Evolutionary conservation across 1,284 basidiomycete species (phyloP).

Genomic region (Ustilago hordei): DNA sequence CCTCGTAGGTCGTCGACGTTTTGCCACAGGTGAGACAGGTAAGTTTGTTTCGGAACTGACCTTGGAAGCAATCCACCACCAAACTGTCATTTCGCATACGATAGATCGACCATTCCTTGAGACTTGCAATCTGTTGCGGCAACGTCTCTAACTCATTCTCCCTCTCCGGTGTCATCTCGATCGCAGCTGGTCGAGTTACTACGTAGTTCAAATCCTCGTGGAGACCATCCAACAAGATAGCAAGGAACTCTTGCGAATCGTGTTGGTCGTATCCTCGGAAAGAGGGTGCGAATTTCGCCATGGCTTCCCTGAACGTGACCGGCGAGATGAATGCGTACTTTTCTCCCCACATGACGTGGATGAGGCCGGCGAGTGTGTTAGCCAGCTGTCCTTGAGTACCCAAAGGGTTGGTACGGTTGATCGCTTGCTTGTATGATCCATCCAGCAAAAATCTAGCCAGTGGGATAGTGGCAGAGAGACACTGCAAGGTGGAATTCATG

Average conservation of each 20-base stretch:
- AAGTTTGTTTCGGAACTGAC: conserved; percentile 68
- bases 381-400: conserved; percentile 90
- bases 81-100: conserved; percentile 64
- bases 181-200: conserved; percentile 49
- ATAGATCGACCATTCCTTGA: conserved; percentile 63
- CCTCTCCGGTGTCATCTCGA: conserved; percentile 63
- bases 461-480: conserved; percentile 65
- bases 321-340: conserved; percentile 87
- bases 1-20: conserved; percentile 97
- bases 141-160: conserved; percentile 75
- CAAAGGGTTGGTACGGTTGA: conserved; percentile 87
- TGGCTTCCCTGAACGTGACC: conserved; percentile 82
- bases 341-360: conserved; percentile 89
- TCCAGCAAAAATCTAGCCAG: conserved; percentile 65
- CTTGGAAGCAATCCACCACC: conserved; percentile 60
- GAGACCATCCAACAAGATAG: conserved; percentile 57
- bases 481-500: conserved; percentile 69
- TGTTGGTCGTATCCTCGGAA: conserved; percentile 66
- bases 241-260: conserved; percentile 59
- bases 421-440: conserved; percentile 84
- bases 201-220: conserved; percentile 61
- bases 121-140: conserved; percentile 76
- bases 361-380: conserved; percentile 82
- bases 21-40: conserved; percentile 66
- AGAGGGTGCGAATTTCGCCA: conserved; percentile 61